Evolutionary conservation across 441 rosid genomes (phyloP).

Genomic region (Brassica hybrid): DNA sequence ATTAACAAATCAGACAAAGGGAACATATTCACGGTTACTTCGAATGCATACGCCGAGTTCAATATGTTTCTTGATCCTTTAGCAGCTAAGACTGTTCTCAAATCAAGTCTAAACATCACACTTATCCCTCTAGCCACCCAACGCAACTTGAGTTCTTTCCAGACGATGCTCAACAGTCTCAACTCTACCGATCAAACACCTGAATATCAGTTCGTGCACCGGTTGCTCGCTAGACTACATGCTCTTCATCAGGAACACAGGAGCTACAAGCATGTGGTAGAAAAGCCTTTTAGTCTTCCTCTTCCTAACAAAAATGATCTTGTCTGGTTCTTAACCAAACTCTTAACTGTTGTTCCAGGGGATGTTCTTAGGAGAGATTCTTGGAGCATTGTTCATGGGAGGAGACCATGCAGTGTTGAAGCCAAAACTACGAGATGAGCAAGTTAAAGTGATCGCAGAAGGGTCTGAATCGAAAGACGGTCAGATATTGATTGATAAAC

Average conservation of each 20-base stretch:
- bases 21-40: conserved; percentile 56
- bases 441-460: conserved; percentile 56
- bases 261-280: conserved; percentile 73
- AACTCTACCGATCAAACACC: conserved; percentile 47
- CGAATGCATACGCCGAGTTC: conserved; percentile 70
- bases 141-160: conserved; percentile 55
- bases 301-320: not conserved
- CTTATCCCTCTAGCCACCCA: conserved; percentile 73
- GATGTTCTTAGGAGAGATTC: conserved; percentile 77
- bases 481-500: conserved; percentile 45
- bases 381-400: conserved; percentile 68
- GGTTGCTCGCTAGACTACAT: conserved; percentile 55
- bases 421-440: conserved; percentile 43
- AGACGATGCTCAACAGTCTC: conserved; percentile 44
- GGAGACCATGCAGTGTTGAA: conserved; percentile 49
- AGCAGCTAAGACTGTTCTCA: conserved; percentile 75
- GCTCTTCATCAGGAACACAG: conserved; percentile 50
- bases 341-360: conserved; percentile 49
- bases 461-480: conserved; percentile 69
- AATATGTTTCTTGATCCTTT: conserved; percentile 86
- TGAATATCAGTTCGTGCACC: conserved; percentile 55
- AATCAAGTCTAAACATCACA: conserved; percentile 65
- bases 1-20: conserved; percentile 50
- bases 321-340: conserved; percentile 11
- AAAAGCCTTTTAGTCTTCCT: not conserved